Percentiles rank a stretch among this genome's conserved stretches.
These are phyloP conservation scores for Fraxinus anomala DNA, from an alignment of 257 asterid species.

Conservation along the genomic window DNA sequence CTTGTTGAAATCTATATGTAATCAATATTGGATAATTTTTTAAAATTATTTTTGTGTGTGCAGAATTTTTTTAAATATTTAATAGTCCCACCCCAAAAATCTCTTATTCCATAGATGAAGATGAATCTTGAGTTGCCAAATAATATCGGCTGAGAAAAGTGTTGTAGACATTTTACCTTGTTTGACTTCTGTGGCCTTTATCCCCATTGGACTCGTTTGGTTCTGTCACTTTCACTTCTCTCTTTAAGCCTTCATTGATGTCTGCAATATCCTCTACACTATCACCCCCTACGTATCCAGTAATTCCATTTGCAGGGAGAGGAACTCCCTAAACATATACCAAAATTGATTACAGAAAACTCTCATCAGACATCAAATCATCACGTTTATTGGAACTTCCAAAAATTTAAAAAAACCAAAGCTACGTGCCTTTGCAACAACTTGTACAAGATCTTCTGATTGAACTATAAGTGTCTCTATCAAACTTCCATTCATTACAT, in stretches of 20 bases:
- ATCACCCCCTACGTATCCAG: slow-evolving; percentile 44
- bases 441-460: slow-evolving; percentile 80
- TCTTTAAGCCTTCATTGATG: slow-evolving; percentile 33
- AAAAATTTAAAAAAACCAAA: slow-evolving; percentile 17
- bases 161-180: slow-evolving; percentile 40
- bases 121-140: slow-evolving; percentile 18
- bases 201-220: slow-evolving; percentile 32
- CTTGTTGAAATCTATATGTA: slow-evolving; percentile 11
- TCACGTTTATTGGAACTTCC: neutral
- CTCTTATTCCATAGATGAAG: neutral
- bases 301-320: slow-evolving; percentile 57
- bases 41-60: neutral
- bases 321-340: slow-evolving; percentile 50
- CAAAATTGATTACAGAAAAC: slow-evolving; percentile 18
- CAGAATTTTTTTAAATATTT: neutral
- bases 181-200: slow-evolving; percentile 28
- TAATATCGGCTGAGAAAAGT: slow-evolving; percentile 20
- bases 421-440: slow-evolving; percentile 75
- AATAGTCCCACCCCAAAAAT: neutral
- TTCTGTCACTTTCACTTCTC: slow-evolving; percentile 35
- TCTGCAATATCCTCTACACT: slow-evolving; percentile 37
- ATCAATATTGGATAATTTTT: neutral
- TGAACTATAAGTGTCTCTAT: slow-evolving; percentile 74
- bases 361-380: neutral
- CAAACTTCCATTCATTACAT: slow-evolving; percentile 56